A percentile compares a stretch with the other conserved stretches of the same genome.
These are phyloP conservation scores for Cercospora zeina DNA, from an alignment of 2,329 filamentous ascomycete species.

Conservation along the genomic window DNA sequence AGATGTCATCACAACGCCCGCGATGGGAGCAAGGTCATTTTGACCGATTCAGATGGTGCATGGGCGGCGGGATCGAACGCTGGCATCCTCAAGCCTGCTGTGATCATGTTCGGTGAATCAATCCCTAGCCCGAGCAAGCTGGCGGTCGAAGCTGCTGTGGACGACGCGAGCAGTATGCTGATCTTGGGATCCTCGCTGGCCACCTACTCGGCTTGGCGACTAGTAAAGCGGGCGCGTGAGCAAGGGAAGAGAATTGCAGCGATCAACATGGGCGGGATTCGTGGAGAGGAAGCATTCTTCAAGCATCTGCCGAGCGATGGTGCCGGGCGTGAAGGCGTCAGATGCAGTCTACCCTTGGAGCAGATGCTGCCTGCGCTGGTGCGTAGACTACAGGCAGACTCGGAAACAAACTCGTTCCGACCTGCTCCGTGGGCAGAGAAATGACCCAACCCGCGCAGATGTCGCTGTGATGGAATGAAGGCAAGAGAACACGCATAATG, in stretches of 20 bases:
- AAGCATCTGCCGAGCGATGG: slow-evolving; percentile 52
- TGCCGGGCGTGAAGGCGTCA: slow-evolving; percentile 43
- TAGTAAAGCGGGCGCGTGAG: slow-evolving; percentile 81
- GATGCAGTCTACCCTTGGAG: slow-evolving; percentile 46
- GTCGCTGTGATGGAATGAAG: neutral
- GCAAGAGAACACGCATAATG: neutral
- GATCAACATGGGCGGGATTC: slow-evolving; percentile 77
- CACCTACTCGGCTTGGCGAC: slow-evolving; percentile 90
- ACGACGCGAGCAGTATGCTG: slow-evolving; percentile 71
- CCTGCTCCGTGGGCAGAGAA: slow-evolving; percentile 26
- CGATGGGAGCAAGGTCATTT: slow-evolving; percentile 57
- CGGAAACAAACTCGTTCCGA: slow-evolving; percentile 13
- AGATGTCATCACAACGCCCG: slow-evolving; percentile 67
- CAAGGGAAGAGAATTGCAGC: slow-evolving; percentile 82
- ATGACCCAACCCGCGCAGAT: neutral
- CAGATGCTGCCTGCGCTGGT: slow-evolving; percentile 43
- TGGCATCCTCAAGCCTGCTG: slow-evolving; percentile 86
- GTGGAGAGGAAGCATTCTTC: slow-evolving; percentile 75
- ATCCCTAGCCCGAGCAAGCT: slow-evolving; percentile 69
- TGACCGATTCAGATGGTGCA: slow-evolving; percentile 77
- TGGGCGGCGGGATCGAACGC: slow-evolving; percentile 60
- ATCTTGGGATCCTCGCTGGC: slow-evolving; percentile 87
- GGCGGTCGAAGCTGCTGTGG: slow-evolving; percentile 76
- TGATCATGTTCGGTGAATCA: slow-evolving; percentile 95
- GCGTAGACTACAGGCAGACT: slow-evolving; percentile 27